A percentile compares a stretch with the other conserved stretches of the same genome.
phyloP scores from a whole-genome alignment of 2,329 filamentous ascomycete species.

The Colletotrichum cordylinicola region DNA sequence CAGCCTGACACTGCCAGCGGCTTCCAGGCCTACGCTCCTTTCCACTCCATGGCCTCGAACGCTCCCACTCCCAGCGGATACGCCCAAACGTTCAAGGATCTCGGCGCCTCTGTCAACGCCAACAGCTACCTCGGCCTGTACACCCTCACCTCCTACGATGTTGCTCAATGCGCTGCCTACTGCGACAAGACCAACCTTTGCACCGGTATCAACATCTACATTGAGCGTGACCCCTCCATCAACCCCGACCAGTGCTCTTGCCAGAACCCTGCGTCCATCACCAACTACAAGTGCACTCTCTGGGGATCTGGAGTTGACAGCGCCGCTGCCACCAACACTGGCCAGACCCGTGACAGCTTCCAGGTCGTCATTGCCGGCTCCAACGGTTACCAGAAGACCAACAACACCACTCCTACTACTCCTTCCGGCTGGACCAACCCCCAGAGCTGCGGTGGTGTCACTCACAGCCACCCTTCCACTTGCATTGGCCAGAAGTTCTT shows the following conservation, averaged over 20 bases:
- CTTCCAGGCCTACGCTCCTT: not conserved
- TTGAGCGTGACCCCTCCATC: conserved; percentile 20
- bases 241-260: conserved; percentile 11
- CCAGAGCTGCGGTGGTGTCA: not conserved
- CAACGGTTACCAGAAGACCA: conserved; percentile 24
- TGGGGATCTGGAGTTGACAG: conserved; percentile 17
- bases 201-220: conserved; percentile 19
- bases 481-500: conserved; percentile 21
- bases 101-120: conserved; percentile 7
- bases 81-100: conserved; percentile 5
- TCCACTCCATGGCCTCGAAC: not conserved
- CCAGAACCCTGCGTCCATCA: conserved; percentile 9
- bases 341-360: conserved; percentile 14
- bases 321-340: conserved; percentile 20
- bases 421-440: conserved; percentile 19
- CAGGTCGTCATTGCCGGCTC: conserved; percentile 21
- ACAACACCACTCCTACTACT: conserved; percentile 1
- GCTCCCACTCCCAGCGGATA: not conserved
- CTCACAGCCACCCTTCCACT: conserved; percentile 11
- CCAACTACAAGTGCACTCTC: conserved; percentile 20
- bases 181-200: conserved; percentile 10
- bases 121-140: conserved; percentile 15
- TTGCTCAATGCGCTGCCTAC: not conserved
- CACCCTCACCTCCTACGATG: conserved; percentile 14
- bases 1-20: not conserved